Evolutionary conservation across 345 rosid species (phyloP).

Genomic region (Orychophragmus violaceus): DNA sequence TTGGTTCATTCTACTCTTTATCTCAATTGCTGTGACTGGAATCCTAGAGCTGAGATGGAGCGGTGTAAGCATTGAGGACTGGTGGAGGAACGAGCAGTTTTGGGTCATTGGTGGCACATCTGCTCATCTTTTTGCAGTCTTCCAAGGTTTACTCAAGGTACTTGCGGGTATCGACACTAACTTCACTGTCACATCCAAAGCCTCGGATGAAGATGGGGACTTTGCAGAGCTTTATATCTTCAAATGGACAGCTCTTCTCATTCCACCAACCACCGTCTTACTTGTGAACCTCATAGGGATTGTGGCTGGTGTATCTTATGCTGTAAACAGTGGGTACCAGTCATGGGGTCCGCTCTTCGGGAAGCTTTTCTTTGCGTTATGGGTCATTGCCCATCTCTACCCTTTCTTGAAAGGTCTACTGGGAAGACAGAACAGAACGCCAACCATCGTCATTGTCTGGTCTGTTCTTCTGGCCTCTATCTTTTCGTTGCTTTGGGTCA

Average conservation of each 20-base stretch:
- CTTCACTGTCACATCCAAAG: conserved; percentile 96
- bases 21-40: conserved; percentile 80
- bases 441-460: conserved; percentile 98
- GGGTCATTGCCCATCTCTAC: conserved; percentile 97
- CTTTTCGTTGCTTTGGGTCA: conserved; percentile 97
- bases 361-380: conserved; percentile 88
- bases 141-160: conserved; percentile 94
- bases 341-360: conserved; percentile 99
- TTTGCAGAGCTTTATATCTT: conserved; percentile 93
- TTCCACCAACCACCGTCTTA: conserved; percentile 93
- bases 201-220: conserved; percentile 90
- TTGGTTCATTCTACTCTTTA: conserved; percentile 95
- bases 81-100: conserved; percentile 99
- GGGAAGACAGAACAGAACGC: conserved; percentile 96
- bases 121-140: conserved; percentile 96
- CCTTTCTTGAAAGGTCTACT: conserved; percentile 96
- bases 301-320: conserved; percentile 97
- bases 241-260: conserved; percentile 98
- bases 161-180: conserved; percentile 97
- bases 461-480: conserved; percentile 96
- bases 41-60: conserved; percentile 97
- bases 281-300: conserved; percentile 84
- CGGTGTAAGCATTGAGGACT: conserved; percentile 88
- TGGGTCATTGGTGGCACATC: conserved; percentile 99
- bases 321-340: conserved; percentile 96